Conservation (phyloP, 2,329 filamentous ascomycete species). For the Fusarium napiforme region DNA sequence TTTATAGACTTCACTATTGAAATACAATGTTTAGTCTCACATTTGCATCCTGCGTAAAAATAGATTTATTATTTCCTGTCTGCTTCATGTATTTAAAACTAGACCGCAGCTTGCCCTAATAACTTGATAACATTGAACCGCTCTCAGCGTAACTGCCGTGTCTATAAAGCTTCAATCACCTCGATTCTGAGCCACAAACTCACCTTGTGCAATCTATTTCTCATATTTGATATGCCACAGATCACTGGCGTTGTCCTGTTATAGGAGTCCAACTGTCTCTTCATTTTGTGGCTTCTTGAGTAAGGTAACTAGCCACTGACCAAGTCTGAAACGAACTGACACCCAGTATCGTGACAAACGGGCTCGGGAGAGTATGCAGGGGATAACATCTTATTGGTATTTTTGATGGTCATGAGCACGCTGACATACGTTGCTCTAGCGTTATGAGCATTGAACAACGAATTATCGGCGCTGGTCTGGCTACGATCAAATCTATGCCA, state of each 20-base stretch:
- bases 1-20: fast-evolving
- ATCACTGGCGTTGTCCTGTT: too few species aligned
- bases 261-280: fast-evolving
- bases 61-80: neutral
- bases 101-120: fast-evolving
- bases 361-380: too few species aligned
- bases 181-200: neutral
- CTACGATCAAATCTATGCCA: neutral
- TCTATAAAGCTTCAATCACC: fast-evolving
- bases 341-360: neutral
- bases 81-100: fast-evolving
- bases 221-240: fast-evolving
- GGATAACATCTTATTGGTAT: fast-evolving
- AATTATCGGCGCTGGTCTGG: too few species aligned
- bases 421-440: fast-evolving
- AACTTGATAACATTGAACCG: fast-evolving
- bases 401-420: fast-evolving
- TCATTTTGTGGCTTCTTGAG: neutral
- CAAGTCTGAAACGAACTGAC: neutral
- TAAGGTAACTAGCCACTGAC: neutral
- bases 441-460: too few species aligned
- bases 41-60: fast-evolving
- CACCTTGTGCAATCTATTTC: fast-evolving
- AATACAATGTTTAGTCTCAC: too few species aligned
- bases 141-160: fast-evolving